Base-by-base conservation (phyloP, 768 basidiomycete species). In the Cyathus striatus region DNA sequence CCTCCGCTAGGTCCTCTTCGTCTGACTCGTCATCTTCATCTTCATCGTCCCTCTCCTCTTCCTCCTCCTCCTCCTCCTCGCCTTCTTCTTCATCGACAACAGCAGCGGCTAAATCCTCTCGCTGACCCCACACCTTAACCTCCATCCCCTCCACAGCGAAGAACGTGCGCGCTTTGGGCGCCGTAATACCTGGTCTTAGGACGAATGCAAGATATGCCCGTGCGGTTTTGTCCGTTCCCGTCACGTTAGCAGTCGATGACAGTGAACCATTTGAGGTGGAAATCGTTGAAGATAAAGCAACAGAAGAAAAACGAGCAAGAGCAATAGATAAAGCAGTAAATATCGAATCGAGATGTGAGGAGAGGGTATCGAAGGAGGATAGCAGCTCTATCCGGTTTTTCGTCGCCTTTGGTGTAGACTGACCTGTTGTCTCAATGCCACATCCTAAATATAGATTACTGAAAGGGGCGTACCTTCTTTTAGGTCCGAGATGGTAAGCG, bases 301-400 rank as follows among this genome's bases (percentile, higher is more conserved):
- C 16, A 18, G 20, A 30, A 27, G n/a, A 23, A 17, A 5, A 21
- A 1, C 54, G 59, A 1, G 83, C 81, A 16, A 86, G 63, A 0
- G 87, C 81, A 0, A 79, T 80, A 1, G 86, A 84, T 4, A 90
- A 67, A 0, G 84, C 76, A 6, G 78, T 71, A 55, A 89, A 90
- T 0, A 87, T 88, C 0, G 86, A 86, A 41, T 74, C 68, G 10
- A 90, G 64, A 60, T 90, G 88, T 1, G 83, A 89, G 0, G 78
- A 64, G 16, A 90, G 72, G 1, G 76, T 82, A 53, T 90, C 88
- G 41, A 79, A 81, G 6, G 85, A 77, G 3, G 70, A 62, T 12
- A 90, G 57, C 1, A 89, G 60, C 22, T 88, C 85, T 4, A 63
- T 63, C 10, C 80, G 75, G 49, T 78, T 76, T 59, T 79, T 88